phyloP scores from a whole-genome alignment of 495 filamentous ascomycete genomes.

The Darksidea phi region DNA sequence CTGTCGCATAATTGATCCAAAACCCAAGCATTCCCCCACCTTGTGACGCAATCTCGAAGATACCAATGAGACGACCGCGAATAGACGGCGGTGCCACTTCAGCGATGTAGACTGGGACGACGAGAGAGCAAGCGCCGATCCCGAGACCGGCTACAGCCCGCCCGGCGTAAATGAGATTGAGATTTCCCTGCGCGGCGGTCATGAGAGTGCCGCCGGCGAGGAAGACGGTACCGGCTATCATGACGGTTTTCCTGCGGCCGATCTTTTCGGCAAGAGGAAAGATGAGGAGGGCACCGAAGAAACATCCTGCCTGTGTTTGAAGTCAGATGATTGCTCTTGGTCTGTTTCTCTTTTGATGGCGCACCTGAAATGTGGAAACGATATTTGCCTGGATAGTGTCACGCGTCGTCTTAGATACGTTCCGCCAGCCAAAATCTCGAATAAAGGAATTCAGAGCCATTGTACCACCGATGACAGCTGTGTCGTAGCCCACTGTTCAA shows the following conservation, averaged over 20 bases:
- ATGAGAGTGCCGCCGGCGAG: slow-evolving; percentile 34
- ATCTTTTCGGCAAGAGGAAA: slow-evolving; percentile 32
- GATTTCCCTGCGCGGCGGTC: slow-evolving; percentile 51
- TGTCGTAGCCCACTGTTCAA: slow-evolving; percentile 45
- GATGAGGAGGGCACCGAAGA: slow-evolving; percentile 37
- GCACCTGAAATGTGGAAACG: too few species aligned
- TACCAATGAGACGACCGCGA: slow-evolving; percentile 52
- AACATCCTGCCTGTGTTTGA: slow-evolving; percentile 51
- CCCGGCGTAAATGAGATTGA: slow-evolving; percentile 49
- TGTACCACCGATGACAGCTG: not conserved
- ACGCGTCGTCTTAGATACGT: not conserved
- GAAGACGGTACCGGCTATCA: slow-evolving; percentile 34
- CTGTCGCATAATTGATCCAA: slow-evolving; percentile 47
- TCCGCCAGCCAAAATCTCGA: not conserved
- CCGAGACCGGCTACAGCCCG: slow-evolving; percentile 45
- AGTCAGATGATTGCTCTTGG: not conserved
- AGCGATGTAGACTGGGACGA: slow-evolving; percentile 47
- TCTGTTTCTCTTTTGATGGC: too few species aligned
- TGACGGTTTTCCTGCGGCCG: slow-evolving; percentile 33
- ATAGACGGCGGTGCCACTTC: slow-evolving; percentile 45
- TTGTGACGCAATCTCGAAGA: slow-evolving; percentile 76
- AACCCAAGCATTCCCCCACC: slow-evolving; percentile 68
- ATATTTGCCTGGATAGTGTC: not conserved
- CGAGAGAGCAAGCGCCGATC: slow-evolving; percentile 41
- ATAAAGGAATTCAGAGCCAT: slow-evolving; percentile 1